Base-by-base conservation (phyloP, 192 early-diverging fungal species). In the Gigaspora rosea region DNA sequence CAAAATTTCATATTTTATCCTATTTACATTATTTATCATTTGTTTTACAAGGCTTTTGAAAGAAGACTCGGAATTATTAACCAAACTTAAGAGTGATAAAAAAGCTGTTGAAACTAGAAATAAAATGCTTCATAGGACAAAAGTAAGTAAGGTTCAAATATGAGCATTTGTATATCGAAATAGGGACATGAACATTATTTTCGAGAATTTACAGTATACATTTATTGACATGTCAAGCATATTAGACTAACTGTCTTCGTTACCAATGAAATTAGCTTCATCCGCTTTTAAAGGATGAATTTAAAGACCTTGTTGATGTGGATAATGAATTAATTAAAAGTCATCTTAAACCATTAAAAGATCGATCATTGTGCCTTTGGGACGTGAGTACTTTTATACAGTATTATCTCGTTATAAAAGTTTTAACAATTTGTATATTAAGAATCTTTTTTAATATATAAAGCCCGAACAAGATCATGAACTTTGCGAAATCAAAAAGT, bases 401-500 rank as follows among this genome's bases (percentile, higher is more conserved):
- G 13, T 35, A 32, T 35, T 20, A 22, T 33, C 33, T 20, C 33
- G 18, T 9, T 20, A 27, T 27, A 59, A 22, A 5, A 20, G 1
- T 22, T 59, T 9, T 59, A 41, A 27, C 22, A n/a, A 22, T 59
- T 62, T 62, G 15, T 3, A 6, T 33, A 27, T 27, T 32, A 62
- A 11, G 11, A n/a, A n/a, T n/a, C 13, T 10, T 13, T 62, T 4
- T 62, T 4, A 12, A 22, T 10, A 22, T 8, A 20, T 62, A 8
- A 16, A 63, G 61, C 61, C 61, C 27, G 61, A 63, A 35, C 15
- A 63, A 15, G 27, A 63, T 63, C 27, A 63, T 63, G 27, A 63
- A 15, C 61, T 63, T 63, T 63, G 61, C 13, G 61, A 63, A 33
- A 63, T 63, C 16, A 33, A 63, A 63, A 63, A 32, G 16, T 63